Base-by-base conservation (phyloP, 164 flowering plant species). In the Houttuynia cordata region DNA sequence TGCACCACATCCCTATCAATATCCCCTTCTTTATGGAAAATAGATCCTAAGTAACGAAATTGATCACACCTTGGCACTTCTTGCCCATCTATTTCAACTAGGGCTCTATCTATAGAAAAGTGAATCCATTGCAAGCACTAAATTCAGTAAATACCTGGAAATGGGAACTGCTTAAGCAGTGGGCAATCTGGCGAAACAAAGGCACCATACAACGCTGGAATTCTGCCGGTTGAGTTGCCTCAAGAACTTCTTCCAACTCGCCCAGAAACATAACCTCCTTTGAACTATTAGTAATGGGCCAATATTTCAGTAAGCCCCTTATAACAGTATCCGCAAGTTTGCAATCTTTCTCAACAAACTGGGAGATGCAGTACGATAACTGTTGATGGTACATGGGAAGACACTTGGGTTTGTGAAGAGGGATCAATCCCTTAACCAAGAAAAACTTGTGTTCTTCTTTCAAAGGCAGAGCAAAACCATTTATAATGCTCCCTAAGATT, bases 331-430 rank as follows among this genome's bases (percentile, higher is more conserved):
- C 92, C 39, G 88, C 83, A 71, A 88, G 92, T 73, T 85, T 88
- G 75, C 81, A 73, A 59, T 87, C 96, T 76, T 87, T 87, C 70
- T 87, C 91, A 57, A 85, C 85, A 76, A 87, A 88, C 59, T 88
- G 96, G 2, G 80, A 74, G 56, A 85, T 80, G 67, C 88, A 85
- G 64, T 82, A 88, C 7, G 92, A 82, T 57, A 88, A 66, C 69
- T 84, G 96, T 63, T 82, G 89, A 68, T 88, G 90, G 67, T 85
- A 88, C 83, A 76, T 75, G 21, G 79, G 73, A 55, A 88, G 68
- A 70, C 83, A 83, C 64, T 76, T 85, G 19, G 96, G 96, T 67
- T 82, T 88, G 70, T 88, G 96, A 57, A 88, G 74, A 24, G 92
- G 96, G 68, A 88, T 82, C 20, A 88, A 67, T 0, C 77, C 82